These are phyloP conservation scores for Acrocalymma vagum DNA, from an alignment of 2,329 filamentous ascomycete species.

Conservation along the genomic window DNA sequence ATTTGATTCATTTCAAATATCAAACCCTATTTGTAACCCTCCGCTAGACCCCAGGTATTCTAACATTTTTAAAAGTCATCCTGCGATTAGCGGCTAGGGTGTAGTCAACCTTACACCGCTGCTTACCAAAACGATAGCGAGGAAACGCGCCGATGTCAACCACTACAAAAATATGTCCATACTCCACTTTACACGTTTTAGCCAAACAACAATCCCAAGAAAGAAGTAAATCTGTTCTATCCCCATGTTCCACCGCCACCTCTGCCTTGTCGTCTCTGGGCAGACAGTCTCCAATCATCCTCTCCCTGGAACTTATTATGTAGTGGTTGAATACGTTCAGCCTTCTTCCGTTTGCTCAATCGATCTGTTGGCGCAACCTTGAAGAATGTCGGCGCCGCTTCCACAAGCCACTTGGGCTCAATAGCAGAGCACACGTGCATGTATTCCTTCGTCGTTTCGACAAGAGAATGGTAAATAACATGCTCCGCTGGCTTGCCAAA, in stretches of 20 bases:
- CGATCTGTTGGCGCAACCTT: conserved; percentile 90
- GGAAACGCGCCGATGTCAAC: no score
- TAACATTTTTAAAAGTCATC: no score
- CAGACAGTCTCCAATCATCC: conserved; percentile 93
- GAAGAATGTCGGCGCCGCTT: conserved; percentile 98
- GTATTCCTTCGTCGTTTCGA: conserved; percentile 96
- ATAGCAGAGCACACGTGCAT: conserved; percentile 95
- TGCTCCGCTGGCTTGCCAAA: conserved; percentile 97
- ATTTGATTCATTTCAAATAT: no score
- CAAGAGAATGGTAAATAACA: conserved; percentile 91
- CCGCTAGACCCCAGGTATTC: no score
- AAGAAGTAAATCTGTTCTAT: no score
- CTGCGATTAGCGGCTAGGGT: no score
- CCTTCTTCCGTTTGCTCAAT: conserved; percentile 89
- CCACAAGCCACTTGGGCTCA: conserved; percentile 92
- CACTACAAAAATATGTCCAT: no score
- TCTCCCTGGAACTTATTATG: conserved; percentile 92
- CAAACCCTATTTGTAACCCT: no score
- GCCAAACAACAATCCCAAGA: no score
- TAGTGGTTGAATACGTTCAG: conserved; percentile 92
- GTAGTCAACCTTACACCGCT: no score
- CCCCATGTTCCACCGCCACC: conserved; percentile 96
- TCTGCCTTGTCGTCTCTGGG: conserved; percentile 84
- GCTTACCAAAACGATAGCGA: no score
- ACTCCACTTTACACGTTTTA: no score